phyloP scores from a whole-genome alignment of 768 basidiomycete species.

The Termitomyces bulborhizus region DNA sequence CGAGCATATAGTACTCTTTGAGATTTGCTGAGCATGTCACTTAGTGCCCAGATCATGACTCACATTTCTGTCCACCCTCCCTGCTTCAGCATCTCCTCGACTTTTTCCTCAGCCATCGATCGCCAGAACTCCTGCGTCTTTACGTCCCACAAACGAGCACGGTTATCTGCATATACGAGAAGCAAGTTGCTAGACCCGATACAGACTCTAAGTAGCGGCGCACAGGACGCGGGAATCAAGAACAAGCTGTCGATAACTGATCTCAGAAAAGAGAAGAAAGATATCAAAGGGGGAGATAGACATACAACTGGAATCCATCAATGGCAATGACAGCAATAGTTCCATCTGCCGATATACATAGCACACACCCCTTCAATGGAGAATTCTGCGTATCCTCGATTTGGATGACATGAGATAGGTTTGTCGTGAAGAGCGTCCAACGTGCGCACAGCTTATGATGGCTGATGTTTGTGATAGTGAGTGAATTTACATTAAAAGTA shows the following conservation, averaged over 20 bases:
- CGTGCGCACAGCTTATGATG: constrained; percentile 58
- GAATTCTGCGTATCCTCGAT: constrained; percentile 47
- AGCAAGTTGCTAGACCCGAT: constrained; percentile 65
- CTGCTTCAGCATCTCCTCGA: constrained; percentile 62
- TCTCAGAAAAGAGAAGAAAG: neutral
- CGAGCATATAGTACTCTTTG: constrained; percentile 5
- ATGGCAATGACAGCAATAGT: constrained; percentile 77
- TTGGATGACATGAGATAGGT: constrained; percentile 53
- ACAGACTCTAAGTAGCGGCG: constrained; percentile 57
- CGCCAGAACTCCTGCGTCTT: constrained; percentile 80
- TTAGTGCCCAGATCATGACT: constrained; percentile 7
- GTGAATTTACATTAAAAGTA: neutral
- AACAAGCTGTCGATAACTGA: constrained; percentile 46
- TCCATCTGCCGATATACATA: constrained; percentile 74
- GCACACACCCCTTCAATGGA: constrained; percentile 55
- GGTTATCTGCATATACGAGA: constrained; percentile 67
- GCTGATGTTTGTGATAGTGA: constrained; percentile 27
- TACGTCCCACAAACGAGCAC: constrained; percentile 84
- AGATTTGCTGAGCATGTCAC: neutral
- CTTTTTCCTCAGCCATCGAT: constrained; percentile 72
- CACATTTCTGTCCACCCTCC: constrained; percentile 77
- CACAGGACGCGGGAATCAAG: constrained; percentile 76
- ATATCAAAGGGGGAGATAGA: constrained; percentile 2
- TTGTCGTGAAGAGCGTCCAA: constrained; percentile 69
- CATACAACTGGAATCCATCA: constrained; percentile 76